phyloP scores from a whole-genome alignment of 805 yeast species.

The Wickerhamomyces kurtzmanii region DNA sequence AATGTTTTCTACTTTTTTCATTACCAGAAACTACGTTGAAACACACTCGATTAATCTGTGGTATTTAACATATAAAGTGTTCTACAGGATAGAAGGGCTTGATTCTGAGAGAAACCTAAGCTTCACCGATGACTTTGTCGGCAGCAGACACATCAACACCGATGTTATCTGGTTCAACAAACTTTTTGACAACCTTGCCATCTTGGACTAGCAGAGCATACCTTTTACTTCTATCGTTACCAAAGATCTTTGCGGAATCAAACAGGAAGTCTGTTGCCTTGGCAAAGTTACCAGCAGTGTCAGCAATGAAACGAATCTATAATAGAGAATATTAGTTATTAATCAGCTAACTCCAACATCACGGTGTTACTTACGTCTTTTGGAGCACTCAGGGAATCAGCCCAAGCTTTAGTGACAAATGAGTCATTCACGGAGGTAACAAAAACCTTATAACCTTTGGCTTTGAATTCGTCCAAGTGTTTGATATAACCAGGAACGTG shows the following conservation, averaged over 20 bases:
- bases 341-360: background rate
- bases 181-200: conserved; percentile 57
- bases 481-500: conserved; percentile 71
- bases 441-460: conserved; percentile 60
- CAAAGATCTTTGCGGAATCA: conserved; percentile 72
- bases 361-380: conserved; percentile 5
- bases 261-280: conserved; percentile 54
- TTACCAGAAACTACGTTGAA: too few relatives aligned
- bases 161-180: conserved; percentile 76
- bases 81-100: too few relatives aligned
- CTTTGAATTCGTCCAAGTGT: conserved; percentile 38
- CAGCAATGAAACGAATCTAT: conserved; percentile 60
- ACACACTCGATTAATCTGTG: too few relatives aligned
- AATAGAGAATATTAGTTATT: background rate
- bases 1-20: too few relatives aligned
- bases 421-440: conserved; percentile 81
- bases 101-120: conserved; percentile 1
- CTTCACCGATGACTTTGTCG: conserved; percentile 22
- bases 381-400: conserved; percentile 29
- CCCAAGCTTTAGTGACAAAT: conserved; percentile 81
- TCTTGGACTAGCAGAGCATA: conserved; percentile 69
- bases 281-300: conserved; percentile 69
- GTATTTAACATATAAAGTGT: too few relatives aligned
- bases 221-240: conserved; percentile 66
- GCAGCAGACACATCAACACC: conserved; percentile 45